phyloP scores from a whole-genome alignment of 495 filamentous ascomycete species.

The Trichoderma gamsii region DNA sequence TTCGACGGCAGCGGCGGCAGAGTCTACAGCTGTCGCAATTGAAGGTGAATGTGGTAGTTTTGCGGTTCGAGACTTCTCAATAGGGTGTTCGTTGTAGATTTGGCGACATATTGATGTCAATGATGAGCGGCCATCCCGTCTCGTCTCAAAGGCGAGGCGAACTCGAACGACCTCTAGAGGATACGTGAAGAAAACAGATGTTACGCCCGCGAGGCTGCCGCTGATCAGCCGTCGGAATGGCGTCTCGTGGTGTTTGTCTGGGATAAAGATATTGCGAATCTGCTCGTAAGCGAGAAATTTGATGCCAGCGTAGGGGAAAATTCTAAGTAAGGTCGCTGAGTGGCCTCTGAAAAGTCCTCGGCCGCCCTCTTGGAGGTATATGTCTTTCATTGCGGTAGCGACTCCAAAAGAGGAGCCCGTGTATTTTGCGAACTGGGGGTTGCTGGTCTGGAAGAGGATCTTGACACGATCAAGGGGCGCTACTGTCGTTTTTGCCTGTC shows the following conservation, averaged over 20 bases:
- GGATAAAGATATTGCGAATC: constrained; percentile 71
- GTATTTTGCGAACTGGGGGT: constrained; percentile 89
- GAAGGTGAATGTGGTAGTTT: constrained; percentile 21
- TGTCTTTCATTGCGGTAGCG: constrained; percentile 69
- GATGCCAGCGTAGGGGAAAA: constrained; percentile 95
- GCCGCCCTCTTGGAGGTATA: constrained; percentile 66
- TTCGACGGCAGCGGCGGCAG: constrained; percentile 27
- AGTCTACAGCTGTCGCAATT: constrained; percentile 20
- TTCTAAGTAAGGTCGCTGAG: constrained; percentile 85
- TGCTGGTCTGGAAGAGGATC: constrained; percentile 94
- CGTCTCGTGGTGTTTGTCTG: constrained; percentile 66
- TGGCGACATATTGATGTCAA: constrained; percentile 66
- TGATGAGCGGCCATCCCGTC: constrained; percentile 55
- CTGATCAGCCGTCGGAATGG: constrained; percentile 67
- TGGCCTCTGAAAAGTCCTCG: constrained; percentile 84
- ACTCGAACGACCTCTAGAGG: constrained; percentile 89
- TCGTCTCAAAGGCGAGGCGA: constrained; percentile 89
- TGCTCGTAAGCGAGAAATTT: constrained; percentile 98
- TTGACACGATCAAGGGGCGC: constrained; percentile 96
- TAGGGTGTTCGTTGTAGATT: constrained; percentile 70
- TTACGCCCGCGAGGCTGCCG: constrained; percentile 77
- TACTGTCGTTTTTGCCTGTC: constrained; percentile 88
- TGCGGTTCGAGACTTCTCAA: constrained; percentile 10
- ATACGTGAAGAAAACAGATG: constrained; percentile 92
- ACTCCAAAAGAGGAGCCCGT: constrained; percentile 80